Evolutionary conservation across 2,329 filamentous ascomycete species (phyloP), one percentile per base, ranked within the genome.

Genomic region (Colletotrichum spaethianum): DNA sequence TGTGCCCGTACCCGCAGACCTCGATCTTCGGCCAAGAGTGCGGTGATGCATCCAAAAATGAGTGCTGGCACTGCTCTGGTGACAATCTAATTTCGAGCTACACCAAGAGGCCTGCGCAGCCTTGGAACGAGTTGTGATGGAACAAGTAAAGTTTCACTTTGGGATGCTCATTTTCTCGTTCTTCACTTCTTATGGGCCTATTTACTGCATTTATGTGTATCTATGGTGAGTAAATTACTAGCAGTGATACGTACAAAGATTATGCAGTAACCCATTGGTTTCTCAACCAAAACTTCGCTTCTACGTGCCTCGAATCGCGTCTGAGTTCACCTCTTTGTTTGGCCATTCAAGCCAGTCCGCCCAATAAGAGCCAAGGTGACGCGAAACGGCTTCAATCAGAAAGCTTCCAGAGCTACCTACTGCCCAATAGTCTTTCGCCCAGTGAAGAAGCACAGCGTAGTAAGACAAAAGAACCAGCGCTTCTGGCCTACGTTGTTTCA

Each of bases 381-480:
- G 53, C 11, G 67, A 65, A 33, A 78, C 75, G 7, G 72, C 70
- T 28, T 61, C 55, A 6, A 79, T 75, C 2, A 79, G 66, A 18
- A 75, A 75, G 4, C 59, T 61, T 1, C 78, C 78, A 0, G 75
- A 67, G 12, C 73, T 63, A 2, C 75, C 76, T 60, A 83, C 79
- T 5, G 77, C 57, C 83, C 83, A 85, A 40, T 75, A 76, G 11
- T 79, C 70, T 8, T 76, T 76, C n/a, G 75, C 77, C 1, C 73
- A 71, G 73, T 85, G 80, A 23, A 84, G 63, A 4, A 84, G 69
- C 11, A 86, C 81, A 0, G 81, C 81, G 71, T 82, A 86, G 71
- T 86, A 81, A 2, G 83, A 83, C 5, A 85, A 77, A 20, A 86
- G 77, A 18, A 83, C 79, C 12, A 86, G 73, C 2, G 55, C 46